phyloP scores from a whole-genome alignment of 2,329 filamentous ascomycete species.

The Stemphylium vesicarium region DNA sequence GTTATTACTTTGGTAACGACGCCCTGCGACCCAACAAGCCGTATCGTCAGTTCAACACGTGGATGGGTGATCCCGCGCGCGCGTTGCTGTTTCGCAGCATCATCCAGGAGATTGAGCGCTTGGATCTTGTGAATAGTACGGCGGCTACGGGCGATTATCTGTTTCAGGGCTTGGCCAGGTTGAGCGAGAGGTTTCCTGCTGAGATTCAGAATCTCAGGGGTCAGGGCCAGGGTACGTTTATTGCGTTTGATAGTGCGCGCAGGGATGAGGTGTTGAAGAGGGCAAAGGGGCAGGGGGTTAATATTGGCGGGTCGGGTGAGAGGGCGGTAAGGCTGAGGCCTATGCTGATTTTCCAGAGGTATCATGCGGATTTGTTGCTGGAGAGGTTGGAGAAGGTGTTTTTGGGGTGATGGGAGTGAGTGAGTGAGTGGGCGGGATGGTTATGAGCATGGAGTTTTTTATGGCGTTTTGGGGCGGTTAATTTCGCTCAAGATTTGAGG shows the following conservation, averaged over 20 bases:
- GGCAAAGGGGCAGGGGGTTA: slow-evolving; percentile 81
- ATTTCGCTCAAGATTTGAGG: no score
- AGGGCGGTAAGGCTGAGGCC: slow-evolving; percentile 79
- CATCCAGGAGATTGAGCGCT: slow-evolving; percentile 77
- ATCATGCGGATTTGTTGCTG: slow-evolving; percentile 85
- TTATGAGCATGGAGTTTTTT: slow-evolving; percentile 1
- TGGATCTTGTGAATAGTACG: slow-evolving; percentile 80
- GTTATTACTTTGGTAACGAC: slow-evolving; percentile 87
- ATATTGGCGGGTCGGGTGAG: slow-evolving; percentile 83
- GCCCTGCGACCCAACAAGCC: slow-evolving; percentile 87
- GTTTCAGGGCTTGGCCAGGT: slow-evolving; percentile 69
- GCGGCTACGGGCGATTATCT: slow-evolving; percentile 80
- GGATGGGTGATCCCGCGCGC: slow-evolving; percentile 91
- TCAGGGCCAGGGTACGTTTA: slow-evolving; percentile 88
- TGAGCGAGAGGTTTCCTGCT: slow-evolving; percentile 74
- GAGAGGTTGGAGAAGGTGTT: slow-evolving; percentile 79
- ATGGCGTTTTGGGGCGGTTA: background rate
- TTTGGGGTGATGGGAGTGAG: no score
- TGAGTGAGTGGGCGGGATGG: slow-evolving; percentile 14
- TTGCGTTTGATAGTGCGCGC: slow-evolving; percentile 85
- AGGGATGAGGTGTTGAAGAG: slow-evolving; percentile 79
- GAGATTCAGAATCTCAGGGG: slow-evolving; percentile 85
- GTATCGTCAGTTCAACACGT: slow-evolving; percentile 96
- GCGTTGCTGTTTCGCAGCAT: slow-evolving; percentile 87
- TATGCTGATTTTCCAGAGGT: slow-evolving; percentile 92